Conservation (phyloP, 257 asterid species). For the Penstemon newberryi region DNA sequence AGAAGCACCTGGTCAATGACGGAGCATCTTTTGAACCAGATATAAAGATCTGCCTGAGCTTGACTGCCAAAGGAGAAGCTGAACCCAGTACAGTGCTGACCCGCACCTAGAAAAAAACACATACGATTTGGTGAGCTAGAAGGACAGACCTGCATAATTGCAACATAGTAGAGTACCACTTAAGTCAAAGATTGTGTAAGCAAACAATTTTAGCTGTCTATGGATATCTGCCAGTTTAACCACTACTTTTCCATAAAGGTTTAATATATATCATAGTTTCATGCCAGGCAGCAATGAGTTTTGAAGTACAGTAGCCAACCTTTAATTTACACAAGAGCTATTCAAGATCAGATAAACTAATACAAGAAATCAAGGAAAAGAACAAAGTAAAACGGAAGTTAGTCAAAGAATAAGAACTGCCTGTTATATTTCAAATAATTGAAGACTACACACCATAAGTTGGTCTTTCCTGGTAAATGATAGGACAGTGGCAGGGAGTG, state of each 20-base stretch:
- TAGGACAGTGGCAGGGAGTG: slow-evolving; percentile 78
- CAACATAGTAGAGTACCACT: slow-evolving; percentile 11
- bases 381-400: not conserved
- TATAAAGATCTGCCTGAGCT: slow-evolving; percentile 75
- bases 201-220: slow-evolving; percentile 22
- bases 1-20: slow-evolving; percentile 68
- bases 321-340: slow-evolving; percentile 10
- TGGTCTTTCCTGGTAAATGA: slow-evolving; percentile 75
- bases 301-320: slow-evolving; percentile 20
- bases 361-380: not conserved
- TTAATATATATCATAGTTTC: slow-evolving; percentile 14
- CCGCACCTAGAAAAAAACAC: slow-evolving; percentile 51
- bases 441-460: slow-evolving; percentile 63
- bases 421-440: slow-evolving; percentile 11
- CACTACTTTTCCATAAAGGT: slow-evolving; percentile 7
- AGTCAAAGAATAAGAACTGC: slow-evolving; percentile 1
- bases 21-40: slow-evolving; percentile 86
- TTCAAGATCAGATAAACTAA: not conserved
- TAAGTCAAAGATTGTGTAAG: not conserved
- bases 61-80: slow-evolving; percentile 74
- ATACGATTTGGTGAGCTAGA: slow-evolving; percentile 20
- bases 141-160: slow-evolving; percentile 13
- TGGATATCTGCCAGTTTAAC: slow-evolving; percentile 11
- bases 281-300: slow-evolving; percentile 6
- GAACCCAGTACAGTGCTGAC: slow-evolving; percentile 85